Percentiles rank a stretch among this genome's conserved stretches.
These are phyloP conservation scores for Aspergillus bertholletiae DNA, from an alignment of 495 filamentous ascomycete species.

Conservation along the genomic window DNA sequence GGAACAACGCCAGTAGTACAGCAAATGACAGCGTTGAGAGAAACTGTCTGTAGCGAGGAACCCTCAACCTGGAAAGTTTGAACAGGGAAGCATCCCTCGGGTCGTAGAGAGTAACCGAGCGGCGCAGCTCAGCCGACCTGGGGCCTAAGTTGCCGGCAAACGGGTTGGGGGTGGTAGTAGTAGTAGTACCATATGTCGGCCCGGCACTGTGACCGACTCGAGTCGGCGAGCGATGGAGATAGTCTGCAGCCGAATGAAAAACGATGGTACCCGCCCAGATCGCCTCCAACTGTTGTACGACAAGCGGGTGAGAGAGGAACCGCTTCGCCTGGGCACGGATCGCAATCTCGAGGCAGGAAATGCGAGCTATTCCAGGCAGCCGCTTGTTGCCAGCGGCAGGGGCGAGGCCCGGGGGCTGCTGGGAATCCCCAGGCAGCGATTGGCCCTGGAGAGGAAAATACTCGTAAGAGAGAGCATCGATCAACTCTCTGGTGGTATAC, in stretches of 20 bases:
- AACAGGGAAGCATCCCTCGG: slow-evolving; percentile 83
- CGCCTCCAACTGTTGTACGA: slow-evolving; percentile 88
- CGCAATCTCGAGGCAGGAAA: slow-evolving; percentile 86
- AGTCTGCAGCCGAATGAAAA: slow-evolving; percentile 83
- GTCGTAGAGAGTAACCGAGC: slow-evolving; percentile 84
- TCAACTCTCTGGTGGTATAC: slow-evolving; percentile 79
- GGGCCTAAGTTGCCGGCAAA: background rate
- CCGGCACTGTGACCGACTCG: slow-evolving; percentile 23
- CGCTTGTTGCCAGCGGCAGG: slow-evolving; percentile 28
- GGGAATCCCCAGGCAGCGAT: slow-evolving; percentile 32
- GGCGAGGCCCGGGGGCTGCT: slow-evolving; percentile 31
- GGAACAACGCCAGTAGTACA: slow-evolving; percentile 75
- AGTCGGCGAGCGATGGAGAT: slow-evolving; percentile 58
- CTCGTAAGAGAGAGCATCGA: slow-evolving; percentile 90
- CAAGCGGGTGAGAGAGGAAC: slow-evolving; percentile 83
- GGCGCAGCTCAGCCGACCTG: slow-evolving; percentile 37
- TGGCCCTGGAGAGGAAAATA: slow-evolving; percentile 88
- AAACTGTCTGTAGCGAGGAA: slow-evolving; percentile 85
- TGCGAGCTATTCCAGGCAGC: slow-evolving; percentile 59
- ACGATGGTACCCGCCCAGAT: slow-evolving; percentile 95
- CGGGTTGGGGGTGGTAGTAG: background rate
- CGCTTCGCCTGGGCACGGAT: slow-evolving; percentile 87
- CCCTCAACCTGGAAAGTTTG: slow-evolving; percentile 83
- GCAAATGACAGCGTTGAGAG: slow-evolving; percentile 82
- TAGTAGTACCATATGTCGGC: slow-evolving; percentile 21